Conservation (phyloP, 2,329 filamentous ascomycete genomes). For the Bipolaris cookei region DNA sequence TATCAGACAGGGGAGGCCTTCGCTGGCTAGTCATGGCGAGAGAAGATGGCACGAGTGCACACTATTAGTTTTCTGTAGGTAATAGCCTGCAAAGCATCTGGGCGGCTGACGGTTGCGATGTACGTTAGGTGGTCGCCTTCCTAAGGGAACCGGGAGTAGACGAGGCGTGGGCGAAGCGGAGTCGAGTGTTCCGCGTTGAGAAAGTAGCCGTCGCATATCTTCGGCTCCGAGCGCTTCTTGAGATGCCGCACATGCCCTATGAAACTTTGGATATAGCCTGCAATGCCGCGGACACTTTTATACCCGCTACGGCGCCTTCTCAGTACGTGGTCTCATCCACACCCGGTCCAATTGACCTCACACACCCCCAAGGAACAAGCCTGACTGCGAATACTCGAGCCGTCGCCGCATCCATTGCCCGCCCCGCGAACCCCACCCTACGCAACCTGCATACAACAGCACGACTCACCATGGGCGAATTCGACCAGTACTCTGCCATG, state of each 20-base stretch:
- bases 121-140: neutral
- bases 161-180: neutral
- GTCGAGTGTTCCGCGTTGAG: neutral
- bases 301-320: constrained; percentile 22
- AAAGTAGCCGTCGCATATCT: constrained; percentile 1
- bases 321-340: constrained; percentile 42
- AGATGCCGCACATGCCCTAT: constrained; percentile 20
- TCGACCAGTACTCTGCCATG: constrained; percentile 40
- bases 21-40: neutral
- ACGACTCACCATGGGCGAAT: constrained; percentile 40
- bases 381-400: constrained; percentile 13
- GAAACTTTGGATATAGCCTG: constrained; percentile 5
- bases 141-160: neutral
- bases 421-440: constrained; percentile 16
- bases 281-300: constrained; percentile 38
- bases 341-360: constrained; percentile 38
- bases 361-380: constrained; percentile 30
- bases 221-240: constrained; percentile 18
- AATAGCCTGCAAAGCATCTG: constrained; percentile 1
- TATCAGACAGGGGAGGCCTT: neutral
- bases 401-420: constrained; percentile 3
- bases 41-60: neutral
- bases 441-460: constrained; percentile 23
- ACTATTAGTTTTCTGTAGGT: neutral
- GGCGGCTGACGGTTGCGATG: neutral